phyloP scores from a whole-genome alignment of 2,329 filamentous ascomycete species.

The Coniochaeta prunicola region DNA sequence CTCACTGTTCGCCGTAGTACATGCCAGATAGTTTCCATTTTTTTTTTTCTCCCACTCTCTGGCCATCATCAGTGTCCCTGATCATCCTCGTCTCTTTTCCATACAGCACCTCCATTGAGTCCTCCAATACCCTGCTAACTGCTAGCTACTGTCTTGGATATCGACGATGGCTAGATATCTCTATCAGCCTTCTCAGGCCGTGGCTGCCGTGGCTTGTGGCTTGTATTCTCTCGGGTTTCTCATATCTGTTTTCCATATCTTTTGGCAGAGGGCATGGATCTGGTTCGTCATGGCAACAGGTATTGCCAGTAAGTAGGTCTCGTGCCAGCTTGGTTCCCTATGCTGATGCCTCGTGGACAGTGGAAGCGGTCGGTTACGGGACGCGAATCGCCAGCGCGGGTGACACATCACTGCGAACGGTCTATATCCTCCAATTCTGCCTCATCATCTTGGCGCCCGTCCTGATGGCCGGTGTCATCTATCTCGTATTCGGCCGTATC shows the following conservation, averaged over 20 bases:
- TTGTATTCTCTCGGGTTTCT: conserved; percentile 18
- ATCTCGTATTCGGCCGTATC: conserved; percentile 30
- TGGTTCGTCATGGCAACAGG: conserved; percentile 21
- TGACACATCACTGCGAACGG: conserved; percentile 13
- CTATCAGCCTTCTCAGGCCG: conserved; percentile 18
- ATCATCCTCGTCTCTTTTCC: neutral
- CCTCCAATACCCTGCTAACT: neutral
- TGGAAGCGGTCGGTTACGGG: conserved; percentile 30
- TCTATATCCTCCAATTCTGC: conserved; percentile 28
- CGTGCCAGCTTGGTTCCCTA: neutral
- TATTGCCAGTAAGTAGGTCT: conserved; percentile 8
- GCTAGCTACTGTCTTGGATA: neutral
- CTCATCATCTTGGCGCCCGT: conserved; percentile 29
- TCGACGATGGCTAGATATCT: conserved; percentile 4
- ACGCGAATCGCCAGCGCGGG: conserved; percentile 21
- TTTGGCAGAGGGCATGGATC: conserved; percentile 19
- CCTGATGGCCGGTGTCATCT: conserved; percentile 30
- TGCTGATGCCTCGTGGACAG: neutral
- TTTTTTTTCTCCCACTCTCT: neutral
- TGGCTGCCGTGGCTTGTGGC: conserved; percentile 16
- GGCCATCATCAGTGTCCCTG: neutral
- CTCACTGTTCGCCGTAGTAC: neutral
- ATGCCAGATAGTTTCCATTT: neutral
- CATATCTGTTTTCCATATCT: conserved; percentile 15
- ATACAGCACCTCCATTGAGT: neutral